Evolutionary conservation across 345 rosid species (phyloP), one percentile per base, ranked within the genome.

Genomic region (Pistacia vera): DNA sequence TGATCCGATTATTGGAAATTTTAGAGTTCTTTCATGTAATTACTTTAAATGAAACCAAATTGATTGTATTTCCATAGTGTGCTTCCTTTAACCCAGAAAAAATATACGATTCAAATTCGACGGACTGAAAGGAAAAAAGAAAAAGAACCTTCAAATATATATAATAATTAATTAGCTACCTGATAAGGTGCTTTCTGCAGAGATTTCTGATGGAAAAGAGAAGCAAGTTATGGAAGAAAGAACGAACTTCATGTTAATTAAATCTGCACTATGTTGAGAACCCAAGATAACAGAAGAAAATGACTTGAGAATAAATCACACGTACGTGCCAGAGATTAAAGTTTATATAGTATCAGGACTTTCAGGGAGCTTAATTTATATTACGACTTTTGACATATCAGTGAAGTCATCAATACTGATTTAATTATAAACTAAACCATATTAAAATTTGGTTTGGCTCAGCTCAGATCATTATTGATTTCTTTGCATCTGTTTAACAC

Each of bases 131-230:
- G 3, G 13, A 61, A 38, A 13, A 36, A 30, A 60, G 2, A 17
- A 28, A 16, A 25, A 7, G 33, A 61, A 62, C 25, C 25, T 25
- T 25, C 25, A 25, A 25, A 25, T 25, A 25, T 25, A 25, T 25
- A 25, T 25, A 25, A 25, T 25, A 25, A 25, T 25, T 25, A 25
- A 25, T 25, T 25, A 25, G 25, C 25, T 25, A 72, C 75, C 77
- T 68, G 11, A 5, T 38, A 56, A 8, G 55, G 0, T 55, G 30
- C 51, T n/a, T 22, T 70, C 52, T 4, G 68, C 25, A 3, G 83
- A 64, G 20, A 49, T 36, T 44, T 63, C 41, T 5, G 80, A 44
- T 10, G 77, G 64, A 35, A 63, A 76, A 62, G 77, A 61, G 63
- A 72, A 63, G 62, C 75, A 67, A 28, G 11, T 74, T 3, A 51